Conservation (phyloP, 805 yeast genomes). For the Saccharomycopsis capsularis region DNA sequence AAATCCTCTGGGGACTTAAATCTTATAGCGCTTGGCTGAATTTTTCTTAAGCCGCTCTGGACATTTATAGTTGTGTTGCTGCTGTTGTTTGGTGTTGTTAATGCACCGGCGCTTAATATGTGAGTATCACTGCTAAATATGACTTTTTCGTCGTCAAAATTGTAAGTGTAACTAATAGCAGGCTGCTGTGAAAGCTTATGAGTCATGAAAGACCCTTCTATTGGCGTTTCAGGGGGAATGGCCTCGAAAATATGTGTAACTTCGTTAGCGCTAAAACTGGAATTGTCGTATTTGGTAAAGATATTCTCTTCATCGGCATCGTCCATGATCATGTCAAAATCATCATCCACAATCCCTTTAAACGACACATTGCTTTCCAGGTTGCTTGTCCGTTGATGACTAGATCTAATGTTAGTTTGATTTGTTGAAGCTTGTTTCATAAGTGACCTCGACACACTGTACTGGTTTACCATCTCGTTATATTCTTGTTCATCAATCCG, state of each 20-base stretch:
- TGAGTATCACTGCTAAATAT: background rate
- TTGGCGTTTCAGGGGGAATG: background rate
- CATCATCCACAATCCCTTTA: background rate
- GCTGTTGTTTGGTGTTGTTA: background rate
- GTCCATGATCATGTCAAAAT: background rate
- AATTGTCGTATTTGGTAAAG: background rate
- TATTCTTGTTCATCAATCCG: background rate
- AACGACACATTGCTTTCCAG: background rate
- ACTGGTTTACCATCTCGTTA: background rate
- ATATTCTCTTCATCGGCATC: background rate
- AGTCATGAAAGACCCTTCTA: background rate
- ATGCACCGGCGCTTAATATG: background rate
- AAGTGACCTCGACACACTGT: background rate
- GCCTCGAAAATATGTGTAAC: background rate
- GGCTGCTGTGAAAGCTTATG: background rate
- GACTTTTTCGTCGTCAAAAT: background rate
- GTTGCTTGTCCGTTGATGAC: background rate
- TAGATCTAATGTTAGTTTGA: background rate
- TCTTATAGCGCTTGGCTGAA: no score
- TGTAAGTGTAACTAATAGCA: background rate
- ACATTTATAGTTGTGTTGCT: no score
- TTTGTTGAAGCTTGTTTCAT: background rate
- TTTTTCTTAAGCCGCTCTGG: no score
- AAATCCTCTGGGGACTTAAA: no score
- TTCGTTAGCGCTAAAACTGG: background rate